Evolutionary conservation across 139 green algal species (phyloP).

Genomic region (Closterium sp.): DNA sequence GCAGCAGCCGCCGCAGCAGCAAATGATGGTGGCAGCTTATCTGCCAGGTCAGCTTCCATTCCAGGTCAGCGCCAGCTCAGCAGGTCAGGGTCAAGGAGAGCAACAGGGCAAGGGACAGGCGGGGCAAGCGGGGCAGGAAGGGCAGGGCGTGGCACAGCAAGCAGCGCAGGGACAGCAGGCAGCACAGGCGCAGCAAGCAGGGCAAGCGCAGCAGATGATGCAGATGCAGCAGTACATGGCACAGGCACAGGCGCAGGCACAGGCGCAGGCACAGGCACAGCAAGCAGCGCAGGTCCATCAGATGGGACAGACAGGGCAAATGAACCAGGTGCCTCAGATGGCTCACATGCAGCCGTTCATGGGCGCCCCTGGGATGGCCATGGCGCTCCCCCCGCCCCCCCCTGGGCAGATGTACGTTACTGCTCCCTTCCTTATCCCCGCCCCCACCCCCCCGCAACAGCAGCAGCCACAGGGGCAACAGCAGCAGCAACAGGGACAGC

Average conservation of each 20-base stretch:
- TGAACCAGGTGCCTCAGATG: not conserved
- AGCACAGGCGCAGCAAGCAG: not conserved
- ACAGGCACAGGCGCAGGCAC: too few relatives aligned
- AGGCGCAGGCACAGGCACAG: not conserved
- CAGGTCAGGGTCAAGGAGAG: not conserved
- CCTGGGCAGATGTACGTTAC: not conserved
- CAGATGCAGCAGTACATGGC: not conserved
- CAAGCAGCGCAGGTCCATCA: not conserved
- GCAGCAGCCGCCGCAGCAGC: not conserved
- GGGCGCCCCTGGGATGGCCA: not conserved
- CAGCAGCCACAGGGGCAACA: not conserved
- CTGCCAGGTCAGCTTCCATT: not conserved
- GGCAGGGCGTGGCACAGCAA: not conserved
- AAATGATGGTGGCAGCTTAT: not conserved
- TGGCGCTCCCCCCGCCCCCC: not conserved
- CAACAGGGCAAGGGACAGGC: not conserved
- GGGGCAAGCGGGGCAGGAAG: not conserved
- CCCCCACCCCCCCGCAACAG: not conserved
- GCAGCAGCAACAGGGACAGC: too few relatives aligned
- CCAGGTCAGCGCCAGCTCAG: not conserved
- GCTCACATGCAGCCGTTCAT: not conserved
- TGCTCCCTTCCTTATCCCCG: not conserved
- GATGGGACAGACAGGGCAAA: not conserved
- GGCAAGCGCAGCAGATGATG: not conserved
- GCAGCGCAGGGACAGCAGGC: not conserved